These are phyloP conservation scores for Syzygium grande DNA, from an alignment of 345 rosid species.

Conservation along the genomic window DNA sequence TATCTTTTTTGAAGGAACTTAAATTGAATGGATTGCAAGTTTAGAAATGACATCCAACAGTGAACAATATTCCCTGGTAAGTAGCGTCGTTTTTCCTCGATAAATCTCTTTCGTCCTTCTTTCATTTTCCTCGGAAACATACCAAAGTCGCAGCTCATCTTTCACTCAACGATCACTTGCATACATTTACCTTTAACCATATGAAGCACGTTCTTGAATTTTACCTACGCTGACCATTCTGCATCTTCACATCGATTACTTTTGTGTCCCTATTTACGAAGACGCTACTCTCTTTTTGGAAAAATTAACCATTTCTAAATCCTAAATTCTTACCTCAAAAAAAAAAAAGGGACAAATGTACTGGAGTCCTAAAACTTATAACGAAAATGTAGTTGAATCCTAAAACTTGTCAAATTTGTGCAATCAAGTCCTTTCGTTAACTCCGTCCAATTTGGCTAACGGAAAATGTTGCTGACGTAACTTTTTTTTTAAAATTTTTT, in stretches of 20 bases:
- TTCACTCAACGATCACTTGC: background rate
- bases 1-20: no score
- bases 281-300: background rate
- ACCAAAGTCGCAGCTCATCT: background rate
- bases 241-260: background rate
- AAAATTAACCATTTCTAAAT: background rate
- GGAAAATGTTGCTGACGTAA: no score
- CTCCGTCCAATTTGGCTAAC: no score
- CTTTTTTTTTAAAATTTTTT: no score
- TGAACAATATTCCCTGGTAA: background rate
- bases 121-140: rapidly evolving
- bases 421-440: no score
- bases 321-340: background rate
- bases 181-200: background rate
- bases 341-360: no score
- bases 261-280: background rate
- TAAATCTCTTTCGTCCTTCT: background rate
- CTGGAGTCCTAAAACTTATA: no score
- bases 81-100: rapidly evolving
- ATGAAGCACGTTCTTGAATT: no score
- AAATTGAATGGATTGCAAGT: background rate
- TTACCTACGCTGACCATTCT: no score
- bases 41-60: background rate
- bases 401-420: no score
- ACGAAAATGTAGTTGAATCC: no score